phyloP scores from a whole-genome alignment of 2,329 filamentous ascomycete species.

The Blumeriella jaapii region DNA sequence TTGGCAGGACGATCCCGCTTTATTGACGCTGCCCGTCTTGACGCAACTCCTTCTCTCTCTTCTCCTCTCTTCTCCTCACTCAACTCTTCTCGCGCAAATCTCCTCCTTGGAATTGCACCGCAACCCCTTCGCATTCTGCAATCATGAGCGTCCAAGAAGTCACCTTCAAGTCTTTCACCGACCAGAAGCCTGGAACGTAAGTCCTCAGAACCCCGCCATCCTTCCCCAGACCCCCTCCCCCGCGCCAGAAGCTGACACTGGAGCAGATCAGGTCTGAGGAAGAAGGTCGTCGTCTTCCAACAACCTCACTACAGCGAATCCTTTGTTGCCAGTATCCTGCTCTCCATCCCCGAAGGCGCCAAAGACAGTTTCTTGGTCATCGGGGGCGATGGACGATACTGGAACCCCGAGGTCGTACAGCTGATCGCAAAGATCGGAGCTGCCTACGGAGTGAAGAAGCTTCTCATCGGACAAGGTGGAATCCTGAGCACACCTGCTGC shows the following conservation, averaged over 20 bases:
- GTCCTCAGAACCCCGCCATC: constrained; percentile 33
- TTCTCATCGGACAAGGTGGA: constrained; percentile 88
- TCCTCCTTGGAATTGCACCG: no score
- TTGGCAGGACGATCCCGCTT: no score
- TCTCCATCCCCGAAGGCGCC: constrained; percentile 90
- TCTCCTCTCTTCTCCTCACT: not conserved
- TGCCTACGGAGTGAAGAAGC: constrained; percentile 97
- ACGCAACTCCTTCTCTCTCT: no score
- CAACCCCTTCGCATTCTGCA: constrained; percentile 11
- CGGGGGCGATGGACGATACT: constrained; percentile 92
- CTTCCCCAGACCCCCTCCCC: constrained; percentile 10
- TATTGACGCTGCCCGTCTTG: no score
- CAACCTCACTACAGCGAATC: constrained; percentile 91
- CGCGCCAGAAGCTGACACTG: constrained; percentile 23
- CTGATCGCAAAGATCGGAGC: constrained; percentile 94
- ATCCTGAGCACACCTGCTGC: constrained; percentile 95
- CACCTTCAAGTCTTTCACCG: constrained; percentile 72
- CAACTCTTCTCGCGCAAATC: not conserved
- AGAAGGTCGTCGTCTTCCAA: constrained; percentile 98
- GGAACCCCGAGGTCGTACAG: constrained; percentile 93
- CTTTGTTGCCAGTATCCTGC: constrained; percentile 86
- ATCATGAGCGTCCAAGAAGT: constrained; percentile 71
- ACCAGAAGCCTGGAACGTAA: constrained; percentile 99
- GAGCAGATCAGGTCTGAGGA: constrained; percentile 83
- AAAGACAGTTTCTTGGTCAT: constrained; percentile 81